phyloP scores from a whole-genome alignment of 768 basidiomycete species.

The Phlebiopsis flavidoalba region DNA sequence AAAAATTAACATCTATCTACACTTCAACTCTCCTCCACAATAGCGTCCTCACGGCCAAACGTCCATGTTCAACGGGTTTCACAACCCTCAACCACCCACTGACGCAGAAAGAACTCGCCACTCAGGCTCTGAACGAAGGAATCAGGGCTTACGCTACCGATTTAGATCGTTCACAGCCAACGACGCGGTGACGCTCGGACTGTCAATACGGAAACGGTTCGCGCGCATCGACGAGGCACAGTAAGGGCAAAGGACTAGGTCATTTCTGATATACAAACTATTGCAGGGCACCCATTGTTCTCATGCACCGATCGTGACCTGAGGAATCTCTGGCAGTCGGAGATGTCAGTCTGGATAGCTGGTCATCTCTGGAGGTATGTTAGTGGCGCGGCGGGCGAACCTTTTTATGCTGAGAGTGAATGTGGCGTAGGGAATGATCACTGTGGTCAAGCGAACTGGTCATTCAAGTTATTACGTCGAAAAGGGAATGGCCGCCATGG shows the following conservation, averaged over 20 bases:
- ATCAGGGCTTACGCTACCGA: slow-evolving; percentile 55
- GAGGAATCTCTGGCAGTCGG: slow-evolving; percentile 58
- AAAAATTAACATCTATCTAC: not conserved
- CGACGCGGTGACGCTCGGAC: slow-evolving; percentile 76
- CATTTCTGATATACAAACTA: slow-evolving; percentile 74
- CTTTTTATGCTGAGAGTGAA: not conserved
- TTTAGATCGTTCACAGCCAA: slow-evolving; percentile 71
- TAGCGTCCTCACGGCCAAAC: not conserved
- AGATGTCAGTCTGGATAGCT: slow-evolving; percentile 78
- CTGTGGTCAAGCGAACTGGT: slow-evolving; percentile 72
- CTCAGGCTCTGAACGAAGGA: slow-evolving; percentile 68
- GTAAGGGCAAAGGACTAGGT: slow-evolving; percentile 78
- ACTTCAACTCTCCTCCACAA: not conserved
- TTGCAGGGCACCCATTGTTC: slow-evolving; percentile 75
- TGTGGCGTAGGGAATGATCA: slow-evolving; percentile 50
- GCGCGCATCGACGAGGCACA: slow-evolving; percentile 63
- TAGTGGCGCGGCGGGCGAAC: not conserved
- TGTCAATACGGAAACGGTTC: slow-evolving; percentile 82
- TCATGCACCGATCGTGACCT: slow-evolving; percentile 82
- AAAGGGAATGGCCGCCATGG: slow-evolving; percentile 81
- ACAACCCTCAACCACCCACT: slow-evolving; percentile 52
- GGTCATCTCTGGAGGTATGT: slow-evolving; percentile 61
- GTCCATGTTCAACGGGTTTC: slow-evolving; percentile 59
- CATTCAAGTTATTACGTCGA: slow-evolving; percentile 86
- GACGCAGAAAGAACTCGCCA: slow-evolving; percentile 72